Conservation (phyloP, 768 basidiomycete species). For the Boletus patriciae region DNA sequence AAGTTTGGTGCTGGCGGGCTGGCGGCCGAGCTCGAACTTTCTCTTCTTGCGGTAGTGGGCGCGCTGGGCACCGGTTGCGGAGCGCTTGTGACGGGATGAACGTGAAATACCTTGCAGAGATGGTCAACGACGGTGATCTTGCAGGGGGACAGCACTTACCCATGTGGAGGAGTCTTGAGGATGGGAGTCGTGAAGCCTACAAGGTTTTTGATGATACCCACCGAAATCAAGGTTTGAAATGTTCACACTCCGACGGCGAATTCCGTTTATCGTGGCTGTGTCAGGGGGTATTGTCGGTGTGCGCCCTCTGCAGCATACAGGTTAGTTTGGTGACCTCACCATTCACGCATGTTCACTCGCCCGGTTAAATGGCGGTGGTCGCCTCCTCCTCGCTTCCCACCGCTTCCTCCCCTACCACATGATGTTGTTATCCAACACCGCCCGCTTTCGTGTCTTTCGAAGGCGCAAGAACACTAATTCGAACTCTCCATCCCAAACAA, state of each 20-base stretch:
- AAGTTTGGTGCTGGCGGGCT: conserved; percentile 96
- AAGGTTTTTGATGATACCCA: conserved; percentile 55
- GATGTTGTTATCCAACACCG: conserved; percentile 35
- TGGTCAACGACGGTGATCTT: conserved; percentile 8
- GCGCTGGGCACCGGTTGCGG: conserved; percentile 87
- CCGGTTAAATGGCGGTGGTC: conserved; percentile 21
- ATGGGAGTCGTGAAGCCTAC: conserved; percentile 39
- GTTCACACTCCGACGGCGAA: conserved; percentile 31
- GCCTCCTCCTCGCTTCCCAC: conserved; percentile 24
- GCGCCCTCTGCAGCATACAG: conserved; percentile 12
- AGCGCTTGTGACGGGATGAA: conserved; percentile 96
- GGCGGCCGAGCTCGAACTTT: conserved; percentile 99
- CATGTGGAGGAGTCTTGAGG: conserved; percentile 77
- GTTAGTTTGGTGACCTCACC: conserved; percentile 13
- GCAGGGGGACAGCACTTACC: conserved; percentile 52
- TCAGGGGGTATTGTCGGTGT: background rate
- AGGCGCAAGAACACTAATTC: conserved; percentile 47
- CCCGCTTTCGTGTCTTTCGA: conserved; percentile 36
- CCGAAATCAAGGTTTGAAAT: conserved; percentile 38
- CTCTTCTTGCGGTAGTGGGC: conserved; percentile 99
- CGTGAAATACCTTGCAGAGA: conserved; percentile 84
- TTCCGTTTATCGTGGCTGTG: conserved; percentile 26
- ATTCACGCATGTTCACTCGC: conserved; percentile 19
- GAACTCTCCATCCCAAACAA: conserved; percentile 43
- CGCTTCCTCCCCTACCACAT: conserved; percentile 20